These are phyloP conservation scores for Zymoseptoria brevis DNA, from an alignment of 2,329 filamentous ascomycete species.

Conservation along the genomic window DNA sequence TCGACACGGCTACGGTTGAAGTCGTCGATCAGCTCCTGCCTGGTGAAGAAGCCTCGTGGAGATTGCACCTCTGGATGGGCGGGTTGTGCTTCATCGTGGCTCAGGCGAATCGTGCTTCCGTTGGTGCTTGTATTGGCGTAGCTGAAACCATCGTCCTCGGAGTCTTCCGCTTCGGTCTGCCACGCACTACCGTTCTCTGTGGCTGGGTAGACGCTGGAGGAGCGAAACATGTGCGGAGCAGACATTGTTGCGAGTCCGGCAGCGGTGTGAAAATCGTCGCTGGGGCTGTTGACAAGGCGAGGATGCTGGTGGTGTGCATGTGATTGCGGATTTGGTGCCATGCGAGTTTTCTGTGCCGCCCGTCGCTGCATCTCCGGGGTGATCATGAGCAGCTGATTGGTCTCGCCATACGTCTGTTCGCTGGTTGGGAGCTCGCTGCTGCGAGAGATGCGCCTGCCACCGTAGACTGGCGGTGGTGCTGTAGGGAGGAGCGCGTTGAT, in stretches of 20 bases:
- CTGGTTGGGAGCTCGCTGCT: conserved; percentile 23
- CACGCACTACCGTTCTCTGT: conserved; percentile 3
- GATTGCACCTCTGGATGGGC: neutral
- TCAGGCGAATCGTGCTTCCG: conserved; percentile 9
- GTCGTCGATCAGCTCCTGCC: neutral
- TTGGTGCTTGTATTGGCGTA: conserved; percentile 21
- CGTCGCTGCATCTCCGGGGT: conserved; percentile 8
- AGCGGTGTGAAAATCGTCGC: neutral
- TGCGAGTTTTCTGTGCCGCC: neutral
- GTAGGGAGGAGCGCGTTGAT: conserved; percentile 6
- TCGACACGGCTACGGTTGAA: neutral
- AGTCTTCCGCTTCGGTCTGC: conserved; percentile 10
- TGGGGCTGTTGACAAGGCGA: neutral
- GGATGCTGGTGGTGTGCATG: neutral
- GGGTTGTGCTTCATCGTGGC: neutral
- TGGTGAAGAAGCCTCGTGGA: neutral
- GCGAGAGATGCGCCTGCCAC: conserved; percentile 6
- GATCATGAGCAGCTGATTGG: conserved; percentile 22
- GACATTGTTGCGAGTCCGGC: neutral
- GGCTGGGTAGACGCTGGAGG: conserved; percentile 12
- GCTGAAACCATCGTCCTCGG: conserved; percentile 9
- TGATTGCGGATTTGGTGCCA: conserved; percentile 2
- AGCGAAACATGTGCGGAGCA: neutral
- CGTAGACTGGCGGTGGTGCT: conserved; percentile 12
- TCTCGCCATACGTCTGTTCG: conserved; percentile 27